A percentile compares a stretch with the other conserved stretches of the same genome.
phyloP scores from a whole-genome alignment of 352 stramenopile genomes.

The Pythium rishiriense region DNA sequence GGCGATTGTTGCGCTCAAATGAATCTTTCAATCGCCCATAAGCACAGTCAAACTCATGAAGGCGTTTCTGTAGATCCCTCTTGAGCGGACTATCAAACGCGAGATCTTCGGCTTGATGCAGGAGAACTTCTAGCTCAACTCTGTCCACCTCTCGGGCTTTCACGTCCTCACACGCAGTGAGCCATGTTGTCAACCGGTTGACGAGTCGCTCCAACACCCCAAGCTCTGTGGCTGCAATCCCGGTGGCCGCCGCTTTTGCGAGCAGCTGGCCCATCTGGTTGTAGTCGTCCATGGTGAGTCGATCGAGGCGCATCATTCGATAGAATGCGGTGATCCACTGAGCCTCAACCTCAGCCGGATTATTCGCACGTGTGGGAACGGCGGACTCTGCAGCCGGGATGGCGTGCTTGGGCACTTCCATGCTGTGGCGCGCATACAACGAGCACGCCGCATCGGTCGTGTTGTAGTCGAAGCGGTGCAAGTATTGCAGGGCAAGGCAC shows the following conservation, averaged over 20 bases:
- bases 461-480: slow-evolving; percentile 86
- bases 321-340: slow-evolving; percentile 75
- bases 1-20: slow-evolving; percentile 59
- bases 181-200: slow-evolving; percentile 54
- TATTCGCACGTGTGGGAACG: slow-evolving; percentile 23
- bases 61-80: slow-evolving; percentile 34
- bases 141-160: slow-evolving; percentile 41
- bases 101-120: slow-evolving; percentile 66
- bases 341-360: slow-evolving; percentile 42
- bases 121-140: slow-evolving; percentile 43
- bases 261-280: slow-evolving; percentile 42
- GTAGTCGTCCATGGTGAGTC: slow-evolving; percentile 44
- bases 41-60: slow-evolving; percentile 57
- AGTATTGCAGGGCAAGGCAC: slow-evolving; percentile 67
- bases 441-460: slow-evolving; percentile 72
- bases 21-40: slow-evolving; percentile 66
- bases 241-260: slow-evolving; percentile 16
- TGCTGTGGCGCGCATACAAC: slow-evolving; percentile 80
- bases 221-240: slow-evolving; percentile 46
- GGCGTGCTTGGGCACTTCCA: slow-evolving; percentile 54
- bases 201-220: slow-evolving; percentile 59
- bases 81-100: slow-evolving; percentile 46
- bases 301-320: slow-evolving; percentile 43
- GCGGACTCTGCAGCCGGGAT: slow-evolving; percentile 4
- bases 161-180: slow-evolving; percentile 37